Percentiles rank a stretch among this genome's conserved stretches.
Conservation (phyloP, 306 rosid genomes). For the Echinosophora koreensis region DNA sequence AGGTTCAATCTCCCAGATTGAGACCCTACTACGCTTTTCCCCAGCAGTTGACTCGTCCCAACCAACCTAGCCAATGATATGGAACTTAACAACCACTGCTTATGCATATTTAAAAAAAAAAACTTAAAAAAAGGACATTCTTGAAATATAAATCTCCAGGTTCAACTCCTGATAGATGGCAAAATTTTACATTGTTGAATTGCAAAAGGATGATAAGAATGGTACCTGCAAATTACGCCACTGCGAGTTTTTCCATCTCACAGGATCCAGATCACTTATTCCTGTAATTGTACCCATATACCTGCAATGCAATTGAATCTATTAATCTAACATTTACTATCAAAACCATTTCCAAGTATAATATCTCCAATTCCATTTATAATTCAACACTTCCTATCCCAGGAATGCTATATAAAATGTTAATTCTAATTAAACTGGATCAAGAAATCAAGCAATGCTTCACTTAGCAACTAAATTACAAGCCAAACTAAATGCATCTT, state of each 20-base stretch:
- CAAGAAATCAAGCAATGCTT: slow-evolving; percentile 15
- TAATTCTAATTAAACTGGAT: neutral
- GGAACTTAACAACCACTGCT: neutral
- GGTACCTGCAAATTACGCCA: slow-evolving; percentile 97
- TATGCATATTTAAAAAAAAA: neutral
- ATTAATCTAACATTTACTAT: neutral
- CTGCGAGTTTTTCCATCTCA: slow-evolving; percentile 95
- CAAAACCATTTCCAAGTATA: slow-evolving; percentile 24
- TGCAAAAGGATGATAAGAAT: slow-evolving; percentile 18
- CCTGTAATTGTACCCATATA: slow-evolving; percentile 99
- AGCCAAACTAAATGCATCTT: slow-evolving; percentile 23
- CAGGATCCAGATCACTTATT: slow-evolving; percentile 87
- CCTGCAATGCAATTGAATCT: slow-evolving; percentile 59
- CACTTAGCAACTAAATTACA: slow-evolving; percentile 19
- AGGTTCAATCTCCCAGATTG: slow-evolving; percentile 98
- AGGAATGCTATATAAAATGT: slow-evolving; percentile 16
- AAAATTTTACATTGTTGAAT: neutral
- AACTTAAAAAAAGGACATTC: neutral
- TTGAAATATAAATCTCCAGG: neutral
- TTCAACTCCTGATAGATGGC: slow-evolving; percentile 27
- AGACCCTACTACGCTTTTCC: slow-evolving; percentile 88
- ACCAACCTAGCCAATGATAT: slow-evolving; percentile 72
- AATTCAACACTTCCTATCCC: neutral
- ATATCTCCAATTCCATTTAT: neutral
- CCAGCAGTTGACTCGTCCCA: slow-evolving; percentile 99